A percentile compares a stretch with the other conserved stretches of the same genome.
These are phyloP conservation scores for Theileria parva DNA, from an alignment of 169 alveolate genomes.

Conservation along the genomic window DNA sequence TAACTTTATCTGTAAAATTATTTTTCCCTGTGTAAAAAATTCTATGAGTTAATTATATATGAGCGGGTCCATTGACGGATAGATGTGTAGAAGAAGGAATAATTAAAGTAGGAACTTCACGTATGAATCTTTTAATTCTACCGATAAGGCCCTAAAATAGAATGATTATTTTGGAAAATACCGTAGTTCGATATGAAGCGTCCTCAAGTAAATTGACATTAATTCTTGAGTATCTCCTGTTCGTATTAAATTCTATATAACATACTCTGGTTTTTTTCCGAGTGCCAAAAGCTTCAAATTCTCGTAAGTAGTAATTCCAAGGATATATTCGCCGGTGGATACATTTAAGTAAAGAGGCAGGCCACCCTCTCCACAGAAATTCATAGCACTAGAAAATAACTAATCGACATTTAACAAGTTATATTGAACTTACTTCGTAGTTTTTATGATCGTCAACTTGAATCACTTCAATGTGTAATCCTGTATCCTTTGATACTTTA, in stretches of 20 bases:
- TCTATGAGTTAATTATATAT: conserved; percentile 1
- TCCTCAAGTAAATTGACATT: conserved; percentile 1
- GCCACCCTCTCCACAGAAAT: conserved; percentile 77
- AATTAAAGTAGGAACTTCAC: background rate
- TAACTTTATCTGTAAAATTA: conserved; percentile 14
- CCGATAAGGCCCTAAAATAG: conserved; percentile 32
- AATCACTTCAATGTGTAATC: conserved; percentile 45
- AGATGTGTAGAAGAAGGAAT: conserved; percentile 17
- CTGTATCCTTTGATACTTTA: conserved; percentile 41
- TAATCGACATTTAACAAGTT: conserved; percentile 17
- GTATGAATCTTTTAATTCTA: conserved; percentile 9
- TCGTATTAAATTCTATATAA: no score
- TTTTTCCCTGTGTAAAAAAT: background rate
- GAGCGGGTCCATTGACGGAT: conserved; percentile 21
- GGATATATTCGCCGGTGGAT: conserved; percentile 68
- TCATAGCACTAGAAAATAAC: conserved; percentile 72
- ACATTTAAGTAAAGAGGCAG: conserved; percentile 81
- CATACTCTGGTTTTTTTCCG: conserved; percentile 34
- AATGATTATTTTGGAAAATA: conserved; percentile 27
- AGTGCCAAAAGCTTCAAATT: conserved; percentile 76
- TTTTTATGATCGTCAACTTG: conserved; percentile 40
- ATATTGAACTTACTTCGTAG: conserved; percentile 32
- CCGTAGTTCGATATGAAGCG: conserved; percentile 34
- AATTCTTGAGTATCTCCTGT: background rate
- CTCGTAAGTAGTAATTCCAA: conserved; percentile 80